A percentile compares a stretch with the other conserved stretches of the same genome.
Conservation (phyloP, 495 filamentous ascomycete species). For the Penicillium atrosanguineum region DNA sequence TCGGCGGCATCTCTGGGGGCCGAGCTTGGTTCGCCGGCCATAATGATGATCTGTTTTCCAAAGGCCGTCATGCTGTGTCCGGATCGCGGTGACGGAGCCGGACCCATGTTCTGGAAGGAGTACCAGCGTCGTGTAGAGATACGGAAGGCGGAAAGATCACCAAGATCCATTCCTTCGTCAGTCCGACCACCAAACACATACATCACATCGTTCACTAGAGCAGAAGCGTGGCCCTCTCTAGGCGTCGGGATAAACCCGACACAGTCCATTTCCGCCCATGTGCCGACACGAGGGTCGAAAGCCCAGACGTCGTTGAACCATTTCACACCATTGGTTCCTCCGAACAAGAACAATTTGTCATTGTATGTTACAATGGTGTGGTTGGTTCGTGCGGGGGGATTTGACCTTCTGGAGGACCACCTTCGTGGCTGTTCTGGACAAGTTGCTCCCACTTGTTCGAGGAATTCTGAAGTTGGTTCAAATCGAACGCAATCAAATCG, state of each 20-base stretch:
- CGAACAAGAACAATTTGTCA: constrained; percentile 95
- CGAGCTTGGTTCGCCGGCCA: constrained; percentile 92
- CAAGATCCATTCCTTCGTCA: constrained; percentile 85
- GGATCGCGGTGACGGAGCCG: constrained; percentile 86
- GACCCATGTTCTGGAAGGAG: constrained; percentile 99
- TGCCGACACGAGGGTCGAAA: constrained; percentile 79
- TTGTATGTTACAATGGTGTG: constrained; percentile 90
- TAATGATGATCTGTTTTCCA: constrained; percentile 84
- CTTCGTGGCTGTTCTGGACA: constrained; percentile 70
- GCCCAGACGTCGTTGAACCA: constrained; percentile 99
- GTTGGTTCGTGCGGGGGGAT: constrained; percentile 91
- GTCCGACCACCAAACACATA: constrained; percentile 98
- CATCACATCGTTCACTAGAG: constrained; percentile 95
- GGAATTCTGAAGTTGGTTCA: constrained; percentile 86
- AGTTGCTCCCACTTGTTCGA: constrained; percentile 92
- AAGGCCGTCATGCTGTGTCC: constrained; percentile 97
- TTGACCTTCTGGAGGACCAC: constrained; percentile 59
- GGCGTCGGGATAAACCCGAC: constrained; percentile 94
- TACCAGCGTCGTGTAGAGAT: constrained; percentile 94
- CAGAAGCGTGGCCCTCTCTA: constrained; percentile 91
- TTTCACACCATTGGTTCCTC: constrained; percentile 86
- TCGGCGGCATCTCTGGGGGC: constrained; percentile 75
- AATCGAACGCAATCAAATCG: constrained; percentile 92
- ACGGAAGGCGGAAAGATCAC: constrained; percentile 92
- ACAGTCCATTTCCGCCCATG: constrained; percentile 87